A percentile compares a stretch with the other conserved stretches of the same genome.
phyloP scores from a whole-genome alignment of 1,284 basidiomycete genomes.

The Tylopilus sp. region DNA sequence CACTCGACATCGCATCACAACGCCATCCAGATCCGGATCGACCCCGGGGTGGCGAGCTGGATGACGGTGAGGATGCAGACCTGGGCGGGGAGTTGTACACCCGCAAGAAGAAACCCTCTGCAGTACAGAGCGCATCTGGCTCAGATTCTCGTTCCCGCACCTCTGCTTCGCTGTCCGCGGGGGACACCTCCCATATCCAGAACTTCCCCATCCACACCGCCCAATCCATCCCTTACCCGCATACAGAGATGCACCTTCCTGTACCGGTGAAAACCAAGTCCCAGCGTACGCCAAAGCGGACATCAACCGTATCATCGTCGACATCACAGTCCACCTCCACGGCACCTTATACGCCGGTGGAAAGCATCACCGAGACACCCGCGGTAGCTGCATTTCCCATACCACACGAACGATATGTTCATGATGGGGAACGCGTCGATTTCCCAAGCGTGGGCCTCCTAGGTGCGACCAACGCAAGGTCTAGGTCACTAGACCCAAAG shows the following conservation, averaged over 20 bases:
- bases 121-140: constrained; percentile 48
- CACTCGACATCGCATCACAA: not conserved
- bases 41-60: constrained; percentile 12
- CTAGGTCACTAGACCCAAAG: constrained; percentile 36
- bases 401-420: constrained; percentile 28
- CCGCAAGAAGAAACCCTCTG: constrained; percentile 45
- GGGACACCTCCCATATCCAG: constrained; percentile 34
- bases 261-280: constrained; percentile 34
- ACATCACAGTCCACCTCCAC: constrained; percentile 49
- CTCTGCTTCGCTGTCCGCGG: constrained; percentile 59
- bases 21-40: not conserved
- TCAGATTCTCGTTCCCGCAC: constrained; percentile 72
- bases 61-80: constrained; percentile 65
- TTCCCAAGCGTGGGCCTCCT: constrained; percentile 43
- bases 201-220: constrained; percentile 18
- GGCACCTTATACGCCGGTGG: constrained; percentile 36
- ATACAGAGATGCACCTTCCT: constrained; percentile 39
- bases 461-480: constrained; percentile 19
- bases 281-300: constrained; percentile 38
- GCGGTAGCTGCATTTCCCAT: constrained; percentile 36
- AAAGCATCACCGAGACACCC: constrained; percentile 32
- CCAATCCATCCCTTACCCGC: constrained; percentile 38
- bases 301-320: constrained; percentile 43
- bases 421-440: constrained; percentile 22
- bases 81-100: constrained; percentile 69